Evolutionary conservation across 257 asterid species (phyloP).

Genomic region (Rhazya stricta): DNA sequence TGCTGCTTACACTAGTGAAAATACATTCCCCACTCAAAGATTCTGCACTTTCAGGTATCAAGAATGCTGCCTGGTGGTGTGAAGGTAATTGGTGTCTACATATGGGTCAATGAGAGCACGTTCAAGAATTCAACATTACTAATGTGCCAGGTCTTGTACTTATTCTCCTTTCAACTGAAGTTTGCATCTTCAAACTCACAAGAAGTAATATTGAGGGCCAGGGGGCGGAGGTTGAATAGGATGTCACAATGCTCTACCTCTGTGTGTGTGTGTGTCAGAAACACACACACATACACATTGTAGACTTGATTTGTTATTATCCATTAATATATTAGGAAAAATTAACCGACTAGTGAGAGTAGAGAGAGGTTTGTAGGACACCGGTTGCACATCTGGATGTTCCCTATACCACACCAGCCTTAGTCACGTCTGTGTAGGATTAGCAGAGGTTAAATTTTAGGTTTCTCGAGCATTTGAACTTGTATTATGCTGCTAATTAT

Average conservation of each 20-base stretch:
- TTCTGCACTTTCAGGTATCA: slow-evolving; percentile 53
- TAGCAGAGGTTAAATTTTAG: not conserved
- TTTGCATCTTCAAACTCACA: not conserved
- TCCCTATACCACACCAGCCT: not conserved
- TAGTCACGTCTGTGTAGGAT: not conserved
- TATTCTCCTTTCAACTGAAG: slow-evolving; percentile 8
- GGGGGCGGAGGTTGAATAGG: not conserved
- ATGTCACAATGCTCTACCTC: not conserved
- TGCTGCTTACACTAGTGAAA: slow-evolving; percentile 13
- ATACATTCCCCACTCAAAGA: not conserved
- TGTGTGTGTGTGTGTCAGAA: not conserved
- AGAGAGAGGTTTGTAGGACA: not conserved
- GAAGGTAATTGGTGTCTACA: slow-evolving; percentile 82
- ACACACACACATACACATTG: not conserved
- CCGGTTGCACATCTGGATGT: not conserved
- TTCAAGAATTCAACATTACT: slow-evolving; percentile 73
- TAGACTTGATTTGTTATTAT: not conserved
- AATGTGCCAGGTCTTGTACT: slow-evolving; percentile 68
- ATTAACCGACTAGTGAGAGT: not conserved
- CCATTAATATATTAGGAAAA: not conserved
- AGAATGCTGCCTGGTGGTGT: slow-evolving; percentile 92
- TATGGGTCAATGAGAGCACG: slow-evolving; percentile 72
- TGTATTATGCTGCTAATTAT: slow-evolving; percentile 9
- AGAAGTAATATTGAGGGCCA: not conserved
- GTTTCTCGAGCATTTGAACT: not conserved